Conservation (phyloP, 306 rosid genomes). For the Luffa aegyptiaca region DNA sequence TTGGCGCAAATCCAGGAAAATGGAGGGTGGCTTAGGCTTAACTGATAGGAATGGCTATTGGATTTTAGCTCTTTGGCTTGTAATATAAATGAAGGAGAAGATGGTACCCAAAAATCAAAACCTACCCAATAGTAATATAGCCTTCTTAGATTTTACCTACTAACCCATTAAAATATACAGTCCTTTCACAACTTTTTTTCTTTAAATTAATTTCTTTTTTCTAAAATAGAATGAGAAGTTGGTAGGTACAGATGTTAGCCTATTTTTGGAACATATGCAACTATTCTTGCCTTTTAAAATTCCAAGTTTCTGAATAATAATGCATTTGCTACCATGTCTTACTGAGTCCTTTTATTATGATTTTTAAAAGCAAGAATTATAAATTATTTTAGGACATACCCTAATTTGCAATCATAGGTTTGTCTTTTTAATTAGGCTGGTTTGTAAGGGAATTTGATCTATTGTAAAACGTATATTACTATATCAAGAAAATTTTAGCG, state of each 20-base stretch:
- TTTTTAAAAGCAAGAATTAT: too few relatives aligned
- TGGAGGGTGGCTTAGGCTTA: not conserved
- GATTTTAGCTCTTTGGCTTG: not conserved
- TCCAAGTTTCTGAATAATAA: not conserved
- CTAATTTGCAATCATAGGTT: too few relatives aligned
- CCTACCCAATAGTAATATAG: not conserved
- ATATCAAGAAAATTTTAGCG: too few relatives aligned
- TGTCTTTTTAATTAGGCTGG: too few relatives aligned
- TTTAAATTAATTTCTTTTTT: not conserved
- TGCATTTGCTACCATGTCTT: too few relatives aligned
- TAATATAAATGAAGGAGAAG: not conserved
- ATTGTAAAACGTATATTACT: too few relatives aligned
- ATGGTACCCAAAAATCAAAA: not conserved
- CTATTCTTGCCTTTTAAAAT: not conserved
- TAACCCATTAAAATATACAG: not conserved
- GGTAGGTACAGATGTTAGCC: not conserved
- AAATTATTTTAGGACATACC: too few relatives aligned
- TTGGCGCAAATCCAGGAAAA: conserved; percentile 12
- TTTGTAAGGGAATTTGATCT: too few relatives aligned
- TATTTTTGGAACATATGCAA: not conserved
- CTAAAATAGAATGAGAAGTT: not conserved
- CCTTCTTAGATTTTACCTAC: not conserved
- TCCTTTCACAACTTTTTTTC: not conserved
- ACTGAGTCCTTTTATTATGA: too few relatives aligned
- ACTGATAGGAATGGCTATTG: not conserved